Evolutionary conservation across 441 rosid species (phyloP), one percentile per base, ranked within the genome.

Genomic region (Biscutella laevigata): DNA sequence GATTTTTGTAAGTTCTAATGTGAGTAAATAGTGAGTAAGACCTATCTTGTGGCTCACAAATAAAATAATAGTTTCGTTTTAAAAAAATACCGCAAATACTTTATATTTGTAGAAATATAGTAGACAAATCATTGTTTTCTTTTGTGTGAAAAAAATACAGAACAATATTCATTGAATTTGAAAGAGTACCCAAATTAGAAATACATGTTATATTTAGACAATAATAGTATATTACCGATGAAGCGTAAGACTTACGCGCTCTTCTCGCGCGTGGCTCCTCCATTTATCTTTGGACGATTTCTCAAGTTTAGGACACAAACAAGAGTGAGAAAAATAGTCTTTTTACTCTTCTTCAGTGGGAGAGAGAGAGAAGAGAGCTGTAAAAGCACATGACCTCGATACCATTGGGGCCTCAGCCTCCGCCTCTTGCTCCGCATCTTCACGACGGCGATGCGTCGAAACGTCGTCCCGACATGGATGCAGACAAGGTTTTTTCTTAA

Each of bases 341-440:
- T 57, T 47, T 56, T 47, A 50, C 46, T 38, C 47, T 44, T 50
- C 40, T 21, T 49, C 47, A 41, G 59, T 26, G 53, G 8, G 14
- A 41, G 35, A 36, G 41, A 62, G 44, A 53, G 46, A 40, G 24
- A n/a, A 32, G 30, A 22, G 27, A 30, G 26, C 69, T 57, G 77
- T 45, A 57, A 68, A 62, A 22, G 62, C 81, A 71, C 75, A 77
- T 80, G 86, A 71, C 83, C 51, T 71, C 82, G 3, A 43, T 71
- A 59, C 74, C 74, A 55, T 56, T 41, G 67, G 71, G 77, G 72
- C 71, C 71, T 66, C 69, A 70, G 53, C 72, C 62, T 69, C 76
- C 64, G 53, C 51, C 42, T 29, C 45, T 24, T 21, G 68, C 59
- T 25, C 58, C 50, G 24, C 74, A 69, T 0, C 64, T 50, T 27